A percentile compares a stretch with the other conserved stretches of the same genome.
Evolutionary conservation across 495 filamentous ascomycete species (phyloP).

Genomic region (Neurospora discreta): DNA sequence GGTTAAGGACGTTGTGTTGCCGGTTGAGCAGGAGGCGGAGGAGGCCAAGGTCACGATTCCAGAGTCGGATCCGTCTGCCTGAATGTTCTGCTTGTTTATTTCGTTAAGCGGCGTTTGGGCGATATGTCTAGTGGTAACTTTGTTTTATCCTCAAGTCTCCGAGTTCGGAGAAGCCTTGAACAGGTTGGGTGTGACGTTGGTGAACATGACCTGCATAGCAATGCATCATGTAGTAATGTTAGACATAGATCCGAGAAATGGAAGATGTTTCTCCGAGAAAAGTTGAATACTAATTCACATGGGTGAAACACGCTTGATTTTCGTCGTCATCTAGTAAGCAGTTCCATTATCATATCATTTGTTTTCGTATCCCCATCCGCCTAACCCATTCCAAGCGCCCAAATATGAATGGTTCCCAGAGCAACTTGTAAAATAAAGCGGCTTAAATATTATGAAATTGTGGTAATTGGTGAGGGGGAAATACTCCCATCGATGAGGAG

Average conservation of each 20-base stretch:
- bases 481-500: not conserved
- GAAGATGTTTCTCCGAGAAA: not conserved
- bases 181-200: not conserved
- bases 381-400: constrained; percentile 5
- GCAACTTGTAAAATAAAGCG: not conserved
- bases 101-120: constrained; percentile 2
- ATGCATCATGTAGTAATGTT: not conserved
- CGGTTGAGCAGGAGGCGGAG: constrained; percentile 52
- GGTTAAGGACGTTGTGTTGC: constrained; percentile 73
- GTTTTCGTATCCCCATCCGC: not conserved
- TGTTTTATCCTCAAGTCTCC: no score
- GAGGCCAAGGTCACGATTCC: constrained; percentile 17
- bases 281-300: not conserved
- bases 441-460: not conserved
- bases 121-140: not conserved
- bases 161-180: not conserved
- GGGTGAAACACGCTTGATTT: not conserved
- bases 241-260: not conserved
- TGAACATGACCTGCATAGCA: not conserved
- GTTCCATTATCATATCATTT: constrained; percentile 8
- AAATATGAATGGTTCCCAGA: constrained; percentile 4
- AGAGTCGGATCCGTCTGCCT: constrained; percentile 30
- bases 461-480: not conserved
- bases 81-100: not conserved
- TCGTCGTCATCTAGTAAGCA: not conserved